Conservation (phyloP, 352 stramenopile species). For the Phytophthora pistaciae region DNA sequence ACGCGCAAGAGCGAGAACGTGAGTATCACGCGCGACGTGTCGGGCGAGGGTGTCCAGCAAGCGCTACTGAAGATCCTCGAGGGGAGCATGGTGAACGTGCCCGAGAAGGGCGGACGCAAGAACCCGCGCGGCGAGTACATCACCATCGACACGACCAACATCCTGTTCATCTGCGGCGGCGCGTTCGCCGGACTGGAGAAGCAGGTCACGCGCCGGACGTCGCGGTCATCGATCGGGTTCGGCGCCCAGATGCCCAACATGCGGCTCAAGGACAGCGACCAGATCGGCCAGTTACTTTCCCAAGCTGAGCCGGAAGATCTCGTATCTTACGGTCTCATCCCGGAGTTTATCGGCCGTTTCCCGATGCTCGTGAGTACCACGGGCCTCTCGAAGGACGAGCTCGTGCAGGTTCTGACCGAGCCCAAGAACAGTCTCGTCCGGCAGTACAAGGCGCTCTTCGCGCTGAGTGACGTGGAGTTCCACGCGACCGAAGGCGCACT, state of each 20-base stretch:
- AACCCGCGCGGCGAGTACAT: slow-evolving; percentile 97
- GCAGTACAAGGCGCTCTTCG: slow-evolving; percentile 98
- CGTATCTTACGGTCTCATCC: slow-evolving; percentile 97
- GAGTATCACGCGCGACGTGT: slow-evolving; percentile 97
- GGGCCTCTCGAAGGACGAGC: slow-evolving; percentile 90
- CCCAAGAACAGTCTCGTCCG: slow-evolving; percentile 98
- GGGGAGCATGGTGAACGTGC: slow-evolving; percentile 97
- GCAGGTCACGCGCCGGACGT: slow-evolving; percentile 94
- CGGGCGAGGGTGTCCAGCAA: slow-evolving; percentile 98
- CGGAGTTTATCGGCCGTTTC: slow-evolving; percentile 98
- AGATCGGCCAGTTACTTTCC: slow-evolving; percentile 93
- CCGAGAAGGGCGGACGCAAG: slow-evolving; percentile 97
- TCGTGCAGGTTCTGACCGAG: slow-evolving; percentile 97
- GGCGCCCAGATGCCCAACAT: slow-evolving; percentile 93
- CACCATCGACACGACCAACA: slow-evolving; percentile 99
- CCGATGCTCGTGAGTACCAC: slow-evolving; percentile 96
- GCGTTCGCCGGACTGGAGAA: slow-evolving; percentile 97
- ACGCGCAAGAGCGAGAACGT: slow-evolving; percentile 89
- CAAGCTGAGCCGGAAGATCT: slow-evolving; percentile 97
- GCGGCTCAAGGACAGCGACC: slow-evolving; percentile 73
- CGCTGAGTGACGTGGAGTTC: slow-evolving; percentile 97
- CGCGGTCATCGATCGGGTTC: slow-evolving; percentile 97
- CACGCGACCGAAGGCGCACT: slow-evolving; percentile 95
- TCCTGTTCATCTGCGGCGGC: slow-evolving; percentile 99
- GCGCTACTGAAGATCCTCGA: slow-evolving; percentile 99